phyloP scores from a whole-genome alignment of 2,329 filamentous ascomycete species.

The Xylaria sp. region DNA sequence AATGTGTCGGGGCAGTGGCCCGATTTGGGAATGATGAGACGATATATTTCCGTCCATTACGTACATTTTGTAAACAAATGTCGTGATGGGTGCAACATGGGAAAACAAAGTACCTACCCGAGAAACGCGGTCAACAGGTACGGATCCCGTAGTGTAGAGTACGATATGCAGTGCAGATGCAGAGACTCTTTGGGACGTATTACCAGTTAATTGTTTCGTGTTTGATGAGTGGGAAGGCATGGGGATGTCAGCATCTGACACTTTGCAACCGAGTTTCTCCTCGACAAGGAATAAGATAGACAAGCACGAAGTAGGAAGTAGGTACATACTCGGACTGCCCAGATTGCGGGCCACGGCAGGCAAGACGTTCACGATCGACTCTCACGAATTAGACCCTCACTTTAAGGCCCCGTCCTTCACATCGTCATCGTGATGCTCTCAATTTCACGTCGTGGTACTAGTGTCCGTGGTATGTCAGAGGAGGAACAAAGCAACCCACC shows the following conservation, averaged over 20 bases:
- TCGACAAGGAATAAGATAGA: constrained; percentile 11
- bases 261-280: constrained; percentile 5
- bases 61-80: neutral
- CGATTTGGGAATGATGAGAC: constrained; percentile 7
- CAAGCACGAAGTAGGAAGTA: neutral
- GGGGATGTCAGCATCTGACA: constrained; percentile 11
- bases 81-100: neutral
- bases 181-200: constrained; percentile 6
- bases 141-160: constrained; percentile 2
- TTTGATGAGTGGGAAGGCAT: constrained; percentile 3
- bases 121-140: constrained; percentile 7
- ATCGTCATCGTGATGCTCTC: constrained; percentile 3
- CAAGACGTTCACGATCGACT: constrained; percentile 7
- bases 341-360: constrained; percentile 8
- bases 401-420: neutral
- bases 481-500: neutral
- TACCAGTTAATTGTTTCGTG: constrained; percentile 1
- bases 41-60: neutral
- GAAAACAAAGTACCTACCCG: neutral
- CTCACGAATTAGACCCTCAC: constrained; percentile 7
- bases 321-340: neutral
- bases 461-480: neutral
- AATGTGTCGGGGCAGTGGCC: neutral
- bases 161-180: neutral
- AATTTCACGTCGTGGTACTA: neutral